Evolutionary conservation across 2,329 filamentous ascomycete genomes (phyloP).

Genomic region (Helotiales sp.): DNA sequence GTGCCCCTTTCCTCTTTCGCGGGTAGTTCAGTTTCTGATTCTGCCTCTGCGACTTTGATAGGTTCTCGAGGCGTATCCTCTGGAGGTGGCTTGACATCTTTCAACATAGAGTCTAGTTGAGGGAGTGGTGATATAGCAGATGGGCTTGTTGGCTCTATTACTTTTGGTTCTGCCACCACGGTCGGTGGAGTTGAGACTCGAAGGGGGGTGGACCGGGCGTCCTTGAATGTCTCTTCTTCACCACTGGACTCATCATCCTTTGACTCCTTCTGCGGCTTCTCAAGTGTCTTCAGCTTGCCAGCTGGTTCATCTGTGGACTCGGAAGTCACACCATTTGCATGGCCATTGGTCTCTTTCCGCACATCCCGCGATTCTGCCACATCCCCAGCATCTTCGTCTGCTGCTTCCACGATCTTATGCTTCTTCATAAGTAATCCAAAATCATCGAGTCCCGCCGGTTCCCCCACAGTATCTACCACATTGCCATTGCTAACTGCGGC

Average conservation of each 20-base stretch:
- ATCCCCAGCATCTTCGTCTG: conserved; percentile 23
- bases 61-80: conserved; percentile 6
- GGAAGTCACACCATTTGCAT: conserved; percentile 4
- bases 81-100: conserved; percentile 9
- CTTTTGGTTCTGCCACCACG: conserved; percentile 16
- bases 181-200: conserved; percentile 20
- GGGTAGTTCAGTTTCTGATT: conserved; percentile 2
- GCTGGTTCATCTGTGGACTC: conserved; percentile 3
- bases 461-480: conserved; percentile 17
- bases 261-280: conserved; percentile 21
- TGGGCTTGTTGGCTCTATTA: background rate
- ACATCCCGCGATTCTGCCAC: conserved; percentile 1
- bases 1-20: conserved; percentile 1
- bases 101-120: conserved; percentile 10
- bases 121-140: background rate
- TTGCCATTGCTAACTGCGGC: conserved; percentile 21
- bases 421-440: conserved; percentile 68
- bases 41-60: conserved; percentile 7
- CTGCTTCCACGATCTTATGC: conserved; percentile 38
- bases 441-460: conserved; percentile 58
- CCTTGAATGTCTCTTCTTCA: conserved; percentile 43
- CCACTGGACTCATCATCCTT: conserved; percentile 36
- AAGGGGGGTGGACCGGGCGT: conserved; percentile 37
- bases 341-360: conserved; percentile 14
- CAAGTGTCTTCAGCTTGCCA: conserved; percentile 11